Evolutionary conservation across 192 early-diverging fungal species (phyloP), one percentile per base, ranked within the genome.

Genomic region (Chytriomyces sp.): DNA sequence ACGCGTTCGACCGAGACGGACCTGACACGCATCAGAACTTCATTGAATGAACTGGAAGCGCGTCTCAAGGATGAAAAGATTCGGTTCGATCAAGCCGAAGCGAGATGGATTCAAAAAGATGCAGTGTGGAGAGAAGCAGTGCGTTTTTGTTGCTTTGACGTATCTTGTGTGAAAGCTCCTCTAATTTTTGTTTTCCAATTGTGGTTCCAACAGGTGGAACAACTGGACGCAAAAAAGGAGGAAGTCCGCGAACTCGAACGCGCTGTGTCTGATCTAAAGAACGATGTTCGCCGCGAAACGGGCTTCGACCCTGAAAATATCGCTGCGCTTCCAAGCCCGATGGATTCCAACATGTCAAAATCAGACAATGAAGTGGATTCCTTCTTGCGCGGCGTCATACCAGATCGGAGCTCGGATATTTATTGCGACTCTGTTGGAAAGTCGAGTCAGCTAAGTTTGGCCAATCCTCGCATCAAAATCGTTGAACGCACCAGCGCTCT

Each of bases 221-320:
- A 60, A 18, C 53, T 73, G 9, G 71, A 73, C 9, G 8, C 61
- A 23, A 73, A 73, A 45, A 60, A 62, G 18, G 18, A n/a, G 13
- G 20, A n/a, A 18, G 61, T 73, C 59, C 43, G 16, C n/a, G 71
- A 73, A 28, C 60, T 73, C 11, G 71, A 73, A 45, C 57, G 61
- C 44, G 61, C 49, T 60, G 71, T 73, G 43, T 63, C 71, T 1
- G 71, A 63, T 20, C 23, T 73, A 23, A 73, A 73, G 62, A 60
- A 62, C 18, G 71, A 73, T 62, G 71, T 73, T 2, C 71, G 71
- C 10, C 24, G 71, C 0, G 71, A 73, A 45, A 73, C 71, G 8
- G 71, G 71, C 23, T 73, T 73, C 45, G 71, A 73, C 13, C 71
- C 71, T 4, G 71, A 73, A 26, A 73, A 73, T 11, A 35, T 73